Base-by-base conservation (phyloP, 345 rosid species). In the Moricandia moricandioides region DNA sequence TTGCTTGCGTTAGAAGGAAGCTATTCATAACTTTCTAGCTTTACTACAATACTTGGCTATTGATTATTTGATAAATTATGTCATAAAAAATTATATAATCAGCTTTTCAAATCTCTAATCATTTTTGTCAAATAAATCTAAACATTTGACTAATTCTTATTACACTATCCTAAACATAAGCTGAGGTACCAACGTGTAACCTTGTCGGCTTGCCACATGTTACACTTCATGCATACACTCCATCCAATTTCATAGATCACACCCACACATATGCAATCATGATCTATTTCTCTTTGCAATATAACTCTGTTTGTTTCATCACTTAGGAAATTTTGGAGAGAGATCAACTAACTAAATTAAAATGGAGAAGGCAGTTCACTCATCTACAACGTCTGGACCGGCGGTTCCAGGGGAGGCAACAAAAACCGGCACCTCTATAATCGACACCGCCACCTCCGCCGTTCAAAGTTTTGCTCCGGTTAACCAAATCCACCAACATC, bases 401-500 rank as follows among this genome's bases (percentile, higher is more conserved):
- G 70, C 60, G 34, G 84, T 89, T 39, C 85, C 91, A 31, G 96
- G 97, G 31, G 84, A 89, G 30, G 79, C 85, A 34, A 85, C 89
- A 0, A 65, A 78, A 21, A 75, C 82, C 1, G 75, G 75, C 65
- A 83, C 89, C 3, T 66, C 89, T 35, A 72, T 89, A 65, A 72
- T 86, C 6, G 97, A 89, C 72, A 79, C 86, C 0, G 85, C 89
- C 39, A 80, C 89, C 27, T 81, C 87, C 12, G 77, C 93, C 65
- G 78, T 89, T 47, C 93, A 87, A 76, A 70, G 81, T 74, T 91
- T 88, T 59, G 84, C 67, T 10, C 93, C 93, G 62, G 58, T 85
- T 61, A 88, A 84, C 79, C 82, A 84, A 71, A 85, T 89, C 77
- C 96, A 93, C 83, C 91, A 87, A 29, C 93, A 91, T 82, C 97